These are phyloP conservation scores for Arxiozyma bovina DNA, from an alignment of 1,139 yeast species.

Conservation along the genomic window DNA sequence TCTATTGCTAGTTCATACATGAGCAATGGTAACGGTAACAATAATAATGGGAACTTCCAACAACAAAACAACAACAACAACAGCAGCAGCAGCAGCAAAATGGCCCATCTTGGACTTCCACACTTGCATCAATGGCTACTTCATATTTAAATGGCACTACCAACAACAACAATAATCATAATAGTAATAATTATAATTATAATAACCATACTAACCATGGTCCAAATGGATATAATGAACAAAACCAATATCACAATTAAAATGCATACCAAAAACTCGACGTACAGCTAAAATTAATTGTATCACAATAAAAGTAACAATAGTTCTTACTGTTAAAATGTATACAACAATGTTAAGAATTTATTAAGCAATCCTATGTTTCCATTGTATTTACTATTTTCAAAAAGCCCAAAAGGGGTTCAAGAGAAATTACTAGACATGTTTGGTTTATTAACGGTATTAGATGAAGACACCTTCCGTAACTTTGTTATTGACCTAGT, in stretches of 20 bases:
- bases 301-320: neutral
- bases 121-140: conserved; percentile 4
- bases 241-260: neutral
- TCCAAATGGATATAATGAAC: conserved; percentile 2
- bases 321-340: neutral
- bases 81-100: conserved; percentile 5
- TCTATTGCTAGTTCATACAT: conserved; percentile 13
- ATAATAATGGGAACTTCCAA: neutral
- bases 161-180: neutral
- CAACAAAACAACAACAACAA: conserved; percentile 2
- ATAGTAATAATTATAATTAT: neutral
- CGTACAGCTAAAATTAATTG: neutral
- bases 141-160: neutral
- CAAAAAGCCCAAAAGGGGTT: no score
- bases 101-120: conserved; percentile 2
- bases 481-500: no score
- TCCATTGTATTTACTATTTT: no score
- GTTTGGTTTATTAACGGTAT: no score
- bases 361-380: no score
- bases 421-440: no score
- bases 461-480: no score
- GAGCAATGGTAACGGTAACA: conserved; percentile 3
- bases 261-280: neutral
- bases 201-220: neutral
- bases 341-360: no score